These are phyloP conservation scores for Paracoccidioides brasiliensis DNA, from an alignment of 2,329 filamentous ascomycete genomes.

Conservation along the genomic window DNA sequence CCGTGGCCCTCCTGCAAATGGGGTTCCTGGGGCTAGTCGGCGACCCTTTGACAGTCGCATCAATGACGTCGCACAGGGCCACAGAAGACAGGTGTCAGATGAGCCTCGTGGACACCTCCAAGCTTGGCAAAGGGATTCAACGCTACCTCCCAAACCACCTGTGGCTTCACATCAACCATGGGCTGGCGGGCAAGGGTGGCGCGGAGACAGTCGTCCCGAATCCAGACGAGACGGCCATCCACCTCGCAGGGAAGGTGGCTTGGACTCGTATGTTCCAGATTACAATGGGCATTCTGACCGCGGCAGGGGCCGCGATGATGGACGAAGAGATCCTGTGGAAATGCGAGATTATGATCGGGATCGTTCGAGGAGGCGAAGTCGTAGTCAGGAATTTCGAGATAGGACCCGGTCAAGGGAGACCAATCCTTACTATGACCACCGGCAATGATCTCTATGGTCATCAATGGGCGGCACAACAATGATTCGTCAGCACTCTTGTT, in stretches of 20 bases:
- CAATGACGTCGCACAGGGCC: constrained; percentile 11
- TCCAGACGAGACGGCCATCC: constrained; percentile 21
- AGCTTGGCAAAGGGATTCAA: constrained; percentile 19
- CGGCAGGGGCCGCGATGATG: constrained; percentile 14
- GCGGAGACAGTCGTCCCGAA: constrained; percentile 18
- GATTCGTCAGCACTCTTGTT: background rate
- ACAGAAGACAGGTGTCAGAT: constrained; percentile 13
- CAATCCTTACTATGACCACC: constrained; percentile 14
- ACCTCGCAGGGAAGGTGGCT: constrained; percentile 14
- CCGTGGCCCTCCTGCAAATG: constrained; percentile 19
- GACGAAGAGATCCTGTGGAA: constrained; percentile 14
- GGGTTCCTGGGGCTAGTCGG: constrained; percentile 12
- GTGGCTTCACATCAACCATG: constrained; percentile 17
- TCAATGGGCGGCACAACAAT: background rate
- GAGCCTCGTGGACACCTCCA: constrained; percentile 16
- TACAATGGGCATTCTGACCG: constrained; percentile 18
- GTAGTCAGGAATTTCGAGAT: constrained; percentile 22
- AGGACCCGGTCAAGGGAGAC: constrained; percentile 9
- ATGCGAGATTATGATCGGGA: constrained; percentile 14
- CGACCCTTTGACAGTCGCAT: constrained; percentile 18
- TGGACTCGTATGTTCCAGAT: constrained; percentile 27
- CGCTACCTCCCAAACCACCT: constrained; percentile 28
- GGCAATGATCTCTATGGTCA: constrained; percentile 11
- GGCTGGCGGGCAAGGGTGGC: constrained; percentile 18
- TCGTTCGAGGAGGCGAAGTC: constrained; percentile 22